These are phyloP conservation scores for Chrysanthemum makinoi DNA, from an alignment of 129 eudicot genomes.

Conservation along the genomic window DNA sequence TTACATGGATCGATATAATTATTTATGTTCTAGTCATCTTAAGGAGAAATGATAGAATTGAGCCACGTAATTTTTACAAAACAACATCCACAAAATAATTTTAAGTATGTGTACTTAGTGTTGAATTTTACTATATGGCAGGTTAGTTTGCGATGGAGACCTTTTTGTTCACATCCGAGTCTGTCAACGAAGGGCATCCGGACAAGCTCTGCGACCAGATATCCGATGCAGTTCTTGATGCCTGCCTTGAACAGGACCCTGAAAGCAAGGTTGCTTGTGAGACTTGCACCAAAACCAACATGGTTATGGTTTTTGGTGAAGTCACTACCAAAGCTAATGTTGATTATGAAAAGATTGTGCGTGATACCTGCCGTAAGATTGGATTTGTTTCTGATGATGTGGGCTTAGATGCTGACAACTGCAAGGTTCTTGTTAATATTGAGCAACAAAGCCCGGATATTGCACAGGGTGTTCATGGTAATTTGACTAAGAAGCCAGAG, in stretches of 20 bases:
- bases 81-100: too few species aligned
- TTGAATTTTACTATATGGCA: not conserved
- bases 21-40: too few species aligned
- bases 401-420: conserved; percentile 26
- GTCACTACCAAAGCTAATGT: conserved; percentile 21
- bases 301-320: conserved; percentile 29
- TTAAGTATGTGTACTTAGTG: not conserved
- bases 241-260: conserved; percentile 27
- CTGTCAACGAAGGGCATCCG: conserved; percentile 32
- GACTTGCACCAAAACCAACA: conserved; percentile 26
- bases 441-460: conserved; percentile 30
- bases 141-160: conserved; percentile 21
- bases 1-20: too few species aligned
- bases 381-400: conserved; percentile 31
- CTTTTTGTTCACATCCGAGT: conserved; percentile 23
- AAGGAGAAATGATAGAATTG: too few species aligned
- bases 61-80: too few species aligned
- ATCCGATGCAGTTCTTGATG: conserved; percentile 29
- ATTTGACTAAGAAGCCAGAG: conserved; percentile 20
- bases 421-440: conserved; percentile 24
- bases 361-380: conserved; percentile 19
- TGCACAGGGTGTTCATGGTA: conserved; percentile 27
- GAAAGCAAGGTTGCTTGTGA: conserved; percentile 32
- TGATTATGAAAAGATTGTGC: conserved; percentile 27
- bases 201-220: conserved; percentile 32